A percentile compares a stretch with the other conserved stretches of the same genome.
Conservation (phyloP, 2,329 filamentous ascomycete species). For the Cladosporium cucumerinum region DNA sequence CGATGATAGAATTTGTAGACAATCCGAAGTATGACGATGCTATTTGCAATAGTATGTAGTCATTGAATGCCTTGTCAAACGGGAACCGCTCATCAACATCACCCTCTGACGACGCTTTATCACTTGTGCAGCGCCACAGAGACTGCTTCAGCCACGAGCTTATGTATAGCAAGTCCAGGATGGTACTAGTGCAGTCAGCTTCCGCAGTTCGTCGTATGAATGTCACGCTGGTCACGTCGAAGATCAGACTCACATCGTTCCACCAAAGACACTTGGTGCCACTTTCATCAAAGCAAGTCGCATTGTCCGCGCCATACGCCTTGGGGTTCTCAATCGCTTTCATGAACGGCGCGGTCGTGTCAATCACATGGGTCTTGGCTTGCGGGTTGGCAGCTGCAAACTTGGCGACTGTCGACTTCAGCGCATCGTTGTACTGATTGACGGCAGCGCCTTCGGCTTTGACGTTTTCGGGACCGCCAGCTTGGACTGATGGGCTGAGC, state of each 20-base stretch:
- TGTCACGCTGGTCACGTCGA: background rate
- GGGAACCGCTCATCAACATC: background rate
- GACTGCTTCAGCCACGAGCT: slow-evolving; percentile 1
- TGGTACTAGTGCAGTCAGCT: slow-evolving; percentile 1
- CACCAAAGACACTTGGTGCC: slow-evolving; percentile 11
- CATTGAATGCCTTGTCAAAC: background rate
- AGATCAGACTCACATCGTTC: slow-evolving; percentile 2
- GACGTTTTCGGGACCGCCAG: slow-evolving; percentile 36
- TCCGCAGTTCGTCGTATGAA: no score
- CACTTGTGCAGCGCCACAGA: background rate
- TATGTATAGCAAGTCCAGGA: slow-evolving; percentile 1
- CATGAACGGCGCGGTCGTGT: slow-evolving; percentile 3
- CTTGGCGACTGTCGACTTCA: background rate
- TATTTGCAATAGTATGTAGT: background rate
- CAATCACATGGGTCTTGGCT: background rate
- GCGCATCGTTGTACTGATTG: slow-evolving; percentile 9
- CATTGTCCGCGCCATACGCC: slow-evolving; percentile 1
- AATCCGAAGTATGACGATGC: background rate
- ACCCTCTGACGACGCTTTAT: background rate
- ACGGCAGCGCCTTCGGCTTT: slow-evolving; percentile 28
- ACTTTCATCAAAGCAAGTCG: slow-evolving; percentile 7
- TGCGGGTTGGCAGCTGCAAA: background rate
- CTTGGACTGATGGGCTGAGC: slow-evolving; percentile 49
- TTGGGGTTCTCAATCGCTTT: background rate
- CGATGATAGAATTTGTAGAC: background rate